A percentile compares a stretch with the other conserved stretches of the same genome.
Conservation (phyloP, 441 rosid species). For the Pelargonium fulgidum region DNA sequence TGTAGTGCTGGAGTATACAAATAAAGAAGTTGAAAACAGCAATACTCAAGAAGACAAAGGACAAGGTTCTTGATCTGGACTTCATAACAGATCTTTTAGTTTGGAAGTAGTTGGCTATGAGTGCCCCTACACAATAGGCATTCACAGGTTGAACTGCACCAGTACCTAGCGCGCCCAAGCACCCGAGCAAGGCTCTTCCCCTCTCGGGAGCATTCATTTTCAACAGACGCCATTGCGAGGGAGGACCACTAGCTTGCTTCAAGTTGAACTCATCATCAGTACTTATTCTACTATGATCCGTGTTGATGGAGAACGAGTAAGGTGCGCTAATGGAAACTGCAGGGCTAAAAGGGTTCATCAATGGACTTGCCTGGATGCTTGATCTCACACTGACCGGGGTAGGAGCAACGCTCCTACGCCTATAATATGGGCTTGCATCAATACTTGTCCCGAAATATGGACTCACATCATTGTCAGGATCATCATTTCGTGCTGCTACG, state of each 20-base stretch:
- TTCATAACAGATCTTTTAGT: slow-evolving; percentile 34
- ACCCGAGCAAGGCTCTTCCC: slow-evolving; percentile 44
- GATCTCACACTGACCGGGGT: slow-evolving; percentile 42
- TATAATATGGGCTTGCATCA: not conserved
- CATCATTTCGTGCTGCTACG: slow-evolving; percentile 29
- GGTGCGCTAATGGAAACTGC: slow-evolving; percentile 57
- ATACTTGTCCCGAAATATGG: not conserved
- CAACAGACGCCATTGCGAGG: slow-evolving; percentile 56
- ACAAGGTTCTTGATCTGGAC: slow-evolving; percentile 39
- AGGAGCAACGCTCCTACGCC: slow-evolving; percentile 20
- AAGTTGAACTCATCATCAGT: slow-evolving; percentile 31
- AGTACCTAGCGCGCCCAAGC: slow-evolving; percentile 52
- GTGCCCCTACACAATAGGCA: slow-evolving; percentile 57
- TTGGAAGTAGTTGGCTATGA: slow-evolving; percentile 45
- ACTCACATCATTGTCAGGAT: slow-evolving; percentile 19
- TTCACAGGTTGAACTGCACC: slow-evolving; percentile 66
- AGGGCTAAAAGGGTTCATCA: slow-evolving; percentile 46
- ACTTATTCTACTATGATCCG: slow-evolving; percentile 21
- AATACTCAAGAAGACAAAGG: slow-evolving; percentile 47
- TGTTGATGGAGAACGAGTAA: slow-evolving; percentile 40
- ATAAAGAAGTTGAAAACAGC: slow-evolving; percentile 45
- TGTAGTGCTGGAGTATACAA: slow-evolving; percentile 55
- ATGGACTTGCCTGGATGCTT: slow-evolving; percentile 38
- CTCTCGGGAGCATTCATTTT: slow-evolving; percentile 53
- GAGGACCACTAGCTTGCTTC: slow-evolving; percentile 31